phyloP scores from a whole-genome alignment of 1,139 yeast species.

The Magnusiomyces magnusii region DNA sequence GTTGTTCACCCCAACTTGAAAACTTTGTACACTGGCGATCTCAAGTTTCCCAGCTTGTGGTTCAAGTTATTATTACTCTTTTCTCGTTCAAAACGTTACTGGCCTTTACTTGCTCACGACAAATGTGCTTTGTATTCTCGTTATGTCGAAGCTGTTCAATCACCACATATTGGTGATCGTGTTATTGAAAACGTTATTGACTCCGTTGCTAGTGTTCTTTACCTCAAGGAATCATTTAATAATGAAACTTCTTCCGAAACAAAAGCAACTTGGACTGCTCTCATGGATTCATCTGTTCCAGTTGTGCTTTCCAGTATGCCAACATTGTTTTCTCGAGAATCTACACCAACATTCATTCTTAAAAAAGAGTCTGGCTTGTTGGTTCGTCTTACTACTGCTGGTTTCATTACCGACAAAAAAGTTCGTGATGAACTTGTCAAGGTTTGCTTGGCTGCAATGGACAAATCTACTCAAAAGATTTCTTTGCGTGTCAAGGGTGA shows the following conservation, averaged over 20 bases:
- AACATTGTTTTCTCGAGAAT: conserved; percentile 21
- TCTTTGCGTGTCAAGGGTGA: conserved; percentile 47
- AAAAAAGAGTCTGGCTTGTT: conserved; percentile 47
- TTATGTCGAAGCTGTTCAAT: conserved; percentile 47
- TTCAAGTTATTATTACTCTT: conserved; percentile 46
- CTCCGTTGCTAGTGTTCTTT: conserved; percentile 44
- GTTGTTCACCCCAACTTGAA: conserved; percentile 61
- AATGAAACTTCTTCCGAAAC: conserved; percentile 13
- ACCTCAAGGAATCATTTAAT: conserved; percentile 39
- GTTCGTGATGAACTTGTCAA: conserved; percentile 48
- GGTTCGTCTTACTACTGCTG: conserved; percentile 52
- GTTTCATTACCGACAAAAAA: conserved; percentile 50
- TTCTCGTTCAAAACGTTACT: not conserved
- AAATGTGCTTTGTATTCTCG: conserved; percentile 50
- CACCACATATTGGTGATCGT: conserved; percentile 54
- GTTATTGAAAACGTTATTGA: conserved; percentile 54
- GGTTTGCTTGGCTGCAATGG: conserved; percentile 55
- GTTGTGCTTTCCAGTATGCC: conserved; percentile 27
- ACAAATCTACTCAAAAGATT: conserved; percentile 52
- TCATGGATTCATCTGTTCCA: conserved; percentile 29
- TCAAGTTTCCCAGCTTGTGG: conserved; percentile 75
- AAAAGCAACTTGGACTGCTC: conserved; percentile 9
- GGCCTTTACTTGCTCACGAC: conserved; percentile 38
- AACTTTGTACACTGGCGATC: conserved; percentile 64
- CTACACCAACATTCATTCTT: conserved; percentile 31